Conservation (phyloP, 257 asterid species). For the Parsonsia alboflavescens region DNA sequence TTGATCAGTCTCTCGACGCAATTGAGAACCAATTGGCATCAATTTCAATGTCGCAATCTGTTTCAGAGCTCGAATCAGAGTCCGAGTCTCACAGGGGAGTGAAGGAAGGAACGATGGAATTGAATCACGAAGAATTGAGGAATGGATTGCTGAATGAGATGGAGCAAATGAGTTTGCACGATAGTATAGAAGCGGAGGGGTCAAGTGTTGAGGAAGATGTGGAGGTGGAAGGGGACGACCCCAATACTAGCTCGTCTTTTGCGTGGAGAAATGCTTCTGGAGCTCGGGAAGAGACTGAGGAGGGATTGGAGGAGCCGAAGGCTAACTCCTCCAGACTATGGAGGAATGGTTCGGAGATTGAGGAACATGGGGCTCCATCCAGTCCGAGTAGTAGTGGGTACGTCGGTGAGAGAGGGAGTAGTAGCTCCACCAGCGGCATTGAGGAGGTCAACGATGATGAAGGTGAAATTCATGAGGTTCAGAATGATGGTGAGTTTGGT, state of each 20-base stretch:
- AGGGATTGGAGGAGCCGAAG: constrained; percentile 20
- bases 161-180: constrained; percentile 23
- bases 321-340: constrained; percentile 25
- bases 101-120: neutral
- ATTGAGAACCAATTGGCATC: constrained; percentile 86
- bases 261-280: neutral
- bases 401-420: constrained; percentile 93
- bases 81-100: neutral
- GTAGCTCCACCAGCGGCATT: constrained; percentile 51
- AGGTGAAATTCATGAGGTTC: constrained; percentile 45
- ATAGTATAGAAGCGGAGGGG: constrained; percentile 21
- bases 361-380: constrained; percentile 22
- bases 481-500: constrained; percentile 25
- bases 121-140: constrained; percentile 5
- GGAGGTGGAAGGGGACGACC: constrained; percentile 8
- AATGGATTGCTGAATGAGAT: constrained; percentile 18
- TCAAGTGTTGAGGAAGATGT: constrained; percentile 10
- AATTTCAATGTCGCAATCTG: constrained; percentile 53
- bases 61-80: constrained; percentile 6
- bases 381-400: constrained; percentile 97
- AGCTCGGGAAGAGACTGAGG: constrained; percentile 4
- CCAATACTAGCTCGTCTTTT: no score
- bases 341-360: neutral
- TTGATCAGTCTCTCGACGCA: constrained; percentile 91
- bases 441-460: constrained; percentile 44